Base-by-base conservation (phyloP, 345 rosid species). In the Euclidium syriacum region DNA sequence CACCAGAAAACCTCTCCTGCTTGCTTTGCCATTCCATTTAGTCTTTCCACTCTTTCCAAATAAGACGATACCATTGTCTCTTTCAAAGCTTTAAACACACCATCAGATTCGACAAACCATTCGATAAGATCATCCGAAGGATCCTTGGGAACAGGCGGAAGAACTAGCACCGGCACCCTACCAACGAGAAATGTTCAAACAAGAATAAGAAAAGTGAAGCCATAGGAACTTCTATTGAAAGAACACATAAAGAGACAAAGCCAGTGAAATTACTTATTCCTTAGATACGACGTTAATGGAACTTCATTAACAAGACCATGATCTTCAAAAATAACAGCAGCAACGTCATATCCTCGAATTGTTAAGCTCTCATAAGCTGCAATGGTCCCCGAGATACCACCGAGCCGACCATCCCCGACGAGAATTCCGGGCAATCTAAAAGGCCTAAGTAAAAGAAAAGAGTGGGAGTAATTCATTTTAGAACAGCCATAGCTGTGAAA, bases 361-460 rank as follows among this genome's bases (percentile, higher is more conserved):
- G 73, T 84, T 53, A 90, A 75, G 79, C 86, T 83, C 72, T 94
- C 99, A 44, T 87, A 94, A 25, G 99, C 97, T 15, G 99, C 82
- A 79, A 94, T 81, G 5, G 97, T 94, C 47, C 84, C 96, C 0
- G 99, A 94, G 71, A 90, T 87, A 56, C 99, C 97, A 69, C 97
- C 97, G 4, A 94, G 79, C 63, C 82, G 75, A 35, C 99, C 99
- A 77, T 94, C 99, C 64, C 99, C 99, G 16, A 94, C 88, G 24
- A 90, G 90, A 80, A 90, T 68, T 52, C 89, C 83, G n/a, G 99
- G 99, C 30, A 94, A 73, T 47, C 95, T 86, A 52, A 90, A 83
- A 52, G 90, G 96, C 85, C 99, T 94, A 78, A 26, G 8, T 17
- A 2, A 8, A 27, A 12, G 15, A 14, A 19, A 6, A 46, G 29